These are phyloP conservation scores for Stephania yunnanensis DNA, from an alignment of 164 flowering plant species.

Conservation along the genomic window DNA sequence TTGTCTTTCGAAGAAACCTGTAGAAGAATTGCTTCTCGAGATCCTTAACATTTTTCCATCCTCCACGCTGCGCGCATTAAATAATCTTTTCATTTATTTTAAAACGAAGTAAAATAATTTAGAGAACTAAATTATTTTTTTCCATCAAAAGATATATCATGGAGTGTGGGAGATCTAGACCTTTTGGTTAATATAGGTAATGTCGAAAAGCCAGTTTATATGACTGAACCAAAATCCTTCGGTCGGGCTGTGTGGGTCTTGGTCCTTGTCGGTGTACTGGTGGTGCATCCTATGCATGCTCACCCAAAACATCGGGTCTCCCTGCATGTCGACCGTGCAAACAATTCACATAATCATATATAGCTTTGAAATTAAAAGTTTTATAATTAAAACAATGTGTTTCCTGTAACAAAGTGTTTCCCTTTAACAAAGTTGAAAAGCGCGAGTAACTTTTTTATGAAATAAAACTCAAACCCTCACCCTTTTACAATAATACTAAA, in stretches of 20 bases:
- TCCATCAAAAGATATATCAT: too few species aligned
- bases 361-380: too few species aligned
- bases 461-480: too few species aligned
- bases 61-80: constrained; percentile 49
- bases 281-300: constrained; percentile 82
- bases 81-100: too few species aligned
- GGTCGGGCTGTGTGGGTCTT: constrained; percentile 82
- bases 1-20: constrained; percentile 47
- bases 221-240: constrained; percentile 94
- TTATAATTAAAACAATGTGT: too few species aligned
- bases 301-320: constrained; percentile 86
- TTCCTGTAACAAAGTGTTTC: too few species aligned
- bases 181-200: constrained; percentile 31
- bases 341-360: too few species aligned
- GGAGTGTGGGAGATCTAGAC: constrained; percentile 18
- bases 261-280: constrained; percentile 69
- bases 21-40: constrained; percentile 67
- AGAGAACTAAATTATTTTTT: neutral
- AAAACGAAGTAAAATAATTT: too few species aligned
- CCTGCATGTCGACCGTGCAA: constrained; percentile 29
- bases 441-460: too few species aligned
- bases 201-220: constrained; percentile 73
- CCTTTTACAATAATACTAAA: too few species aligned
- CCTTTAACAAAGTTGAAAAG: too few species aligned
- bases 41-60: constrained; percentile 56